These are phyloP conservation scores for Ramaria sp. DNA, from an alignment of 768 basidiomycete genomes.

Conservation along the genomic window DNA sequence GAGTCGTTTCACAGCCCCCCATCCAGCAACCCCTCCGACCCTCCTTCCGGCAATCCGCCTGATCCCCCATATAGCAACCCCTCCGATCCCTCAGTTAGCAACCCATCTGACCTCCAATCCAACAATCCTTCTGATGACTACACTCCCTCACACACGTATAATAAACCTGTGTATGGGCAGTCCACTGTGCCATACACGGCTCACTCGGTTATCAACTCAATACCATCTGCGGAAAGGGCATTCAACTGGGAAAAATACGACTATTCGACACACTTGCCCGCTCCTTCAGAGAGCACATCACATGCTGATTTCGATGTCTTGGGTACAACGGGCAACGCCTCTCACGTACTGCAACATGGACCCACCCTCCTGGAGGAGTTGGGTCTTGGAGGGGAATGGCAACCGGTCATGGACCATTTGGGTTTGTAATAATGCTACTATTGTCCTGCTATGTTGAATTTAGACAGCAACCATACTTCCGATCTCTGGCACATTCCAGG, in stretches of 20 bases:
- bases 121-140: neutral
- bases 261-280: neutral
- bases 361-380: neutral
- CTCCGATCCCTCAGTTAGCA: no score
- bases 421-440: neutral
- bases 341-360: neutral
- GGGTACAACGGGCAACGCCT: neutral
- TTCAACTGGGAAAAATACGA: neutral
- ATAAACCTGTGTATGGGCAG: no score
- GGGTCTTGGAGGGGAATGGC: neutral
- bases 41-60: no score
- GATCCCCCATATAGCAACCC: no score
- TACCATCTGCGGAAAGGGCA: neutral
- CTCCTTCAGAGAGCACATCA: neutral
- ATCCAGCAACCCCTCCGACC: no score
- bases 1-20: no score
- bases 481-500: no score
- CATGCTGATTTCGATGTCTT: neutral
- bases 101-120: no score
- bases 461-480: no score
- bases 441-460: no score
- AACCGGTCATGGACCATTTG: neutral
- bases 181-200: neutral
- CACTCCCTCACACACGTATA: neutral
- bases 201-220: neutral